Evolutionary conservation across 2,329 filamentous ascomycete genomes (phyloP), one percentile per base, ranked within the genome.

Genomic region (Scolecobasidium constrictum): DNA sequence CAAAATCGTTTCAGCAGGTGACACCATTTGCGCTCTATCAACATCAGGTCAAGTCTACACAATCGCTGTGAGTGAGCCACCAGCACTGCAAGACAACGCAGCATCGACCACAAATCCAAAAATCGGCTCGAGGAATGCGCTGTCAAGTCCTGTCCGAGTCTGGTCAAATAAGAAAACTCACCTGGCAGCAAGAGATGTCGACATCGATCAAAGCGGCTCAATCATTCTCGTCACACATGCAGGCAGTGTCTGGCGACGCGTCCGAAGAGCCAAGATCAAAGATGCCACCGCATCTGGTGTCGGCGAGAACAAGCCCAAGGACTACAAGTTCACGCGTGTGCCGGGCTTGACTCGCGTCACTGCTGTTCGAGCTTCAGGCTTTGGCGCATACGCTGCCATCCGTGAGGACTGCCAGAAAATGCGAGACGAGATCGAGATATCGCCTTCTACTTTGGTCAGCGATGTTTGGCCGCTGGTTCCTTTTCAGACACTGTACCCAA

Each of bases 261-360:
- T 92, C 40, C 86, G 86, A 55, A 77, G 92, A 47, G 72, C 75
- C 19, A 94, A 90, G 49, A 79, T 83, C 39, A 93, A 94, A 53
- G 78, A 82, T 50, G 69, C 75, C 0, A 68, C 55, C 22, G 65
- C 68, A 1, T 61, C 65, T 11, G 66, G 65, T 3, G 60, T 61
- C 2, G 61, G 65, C 1, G 77, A 79, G 17, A 68, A 72, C 23
- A 83, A 78, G 52, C 74, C 77, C 11, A 94, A 93, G 51, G 87
- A 94, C 56, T 94, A 93, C 68, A 98, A 98, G 58, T 98, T 96
- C 52, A 81, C 90, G 53, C 80, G 92, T 45, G 78, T 98, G 6
- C 83, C 92, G 1, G 87, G 84, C 34, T 75, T 98, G 44, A 94
- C 86, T 2, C 80, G 87, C 26, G 86, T 93, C 12, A 73, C 83